Conservation (phyloP, 257 asterid species). For the Vinca minor region DNA sequence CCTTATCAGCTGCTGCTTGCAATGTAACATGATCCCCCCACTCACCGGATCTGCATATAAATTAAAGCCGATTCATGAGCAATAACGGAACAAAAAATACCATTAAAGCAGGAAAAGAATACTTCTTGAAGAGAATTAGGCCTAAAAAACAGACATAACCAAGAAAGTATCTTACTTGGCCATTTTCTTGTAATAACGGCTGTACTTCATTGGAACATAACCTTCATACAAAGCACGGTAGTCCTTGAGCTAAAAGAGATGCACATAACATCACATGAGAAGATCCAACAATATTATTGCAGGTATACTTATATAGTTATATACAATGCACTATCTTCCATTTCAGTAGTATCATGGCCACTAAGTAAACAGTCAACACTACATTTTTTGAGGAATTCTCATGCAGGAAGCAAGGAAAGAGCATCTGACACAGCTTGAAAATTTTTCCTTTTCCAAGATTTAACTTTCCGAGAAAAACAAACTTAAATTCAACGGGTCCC, state of each 20-base stretch:
- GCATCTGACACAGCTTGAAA: background rate
- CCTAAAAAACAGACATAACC: constrained; percentile 11
- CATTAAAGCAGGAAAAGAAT: background rate
- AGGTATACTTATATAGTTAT: constrained; percentile 4
- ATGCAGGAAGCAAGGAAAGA: background rate
- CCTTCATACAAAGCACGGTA: constrained; percentile 42
- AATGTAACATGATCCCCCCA: constrained; percentile 71
- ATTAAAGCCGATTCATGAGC: constrained; percentile 13
- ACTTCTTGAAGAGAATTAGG: constrained; percentile 5
- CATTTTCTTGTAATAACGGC: constrained; percentile 59
- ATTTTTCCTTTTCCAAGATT: background rate
- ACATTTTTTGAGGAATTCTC: no score
- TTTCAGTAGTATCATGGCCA: background rate
- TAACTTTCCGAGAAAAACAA: background rate
- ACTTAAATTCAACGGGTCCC: background rate
- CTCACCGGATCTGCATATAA: constrained; percentile 45
- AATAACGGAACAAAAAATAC: background rate
- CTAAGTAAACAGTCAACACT: no score
- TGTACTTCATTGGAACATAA: constrained; percentile 66
- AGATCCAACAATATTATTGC: background rate
- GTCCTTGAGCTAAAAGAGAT: constrained; percentile 45
- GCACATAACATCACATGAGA: constrained; percentile 18
- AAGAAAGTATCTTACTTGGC: constrained; percentile 39
- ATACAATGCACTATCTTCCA: background rate
- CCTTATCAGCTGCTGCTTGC: constrained; percentile 77